Percentiles rank a stretch among this genome's conserved stretches.
Evolutionary conservation across 768 basidiomycete genomes (phyloP).

Genomic region (Naganishia vishniacii): DNA sequence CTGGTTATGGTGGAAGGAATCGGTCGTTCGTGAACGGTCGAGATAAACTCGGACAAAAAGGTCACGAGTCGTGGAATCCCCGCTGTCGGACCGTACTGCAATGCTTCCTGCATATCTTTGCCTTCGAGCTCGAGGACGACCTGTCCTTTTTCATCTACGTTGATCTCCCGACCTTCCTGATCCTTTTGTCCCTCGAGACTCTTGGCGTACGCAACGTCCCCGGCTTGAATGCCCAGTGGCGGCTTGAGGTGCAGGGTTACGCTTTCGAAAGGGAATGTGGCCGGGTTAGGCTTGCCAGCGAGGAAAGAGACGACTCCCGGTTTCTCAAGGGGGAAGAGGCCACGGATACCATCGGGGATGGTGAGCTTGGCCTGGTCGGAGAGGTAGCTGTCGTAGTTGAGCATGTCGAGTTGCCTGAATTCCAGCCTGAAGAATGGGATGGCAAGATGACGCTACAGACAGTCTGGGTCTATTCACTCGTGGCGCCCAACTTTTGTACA

Average conservation of each 20-base stretch:
- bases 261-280: slow-evolving; percentile 84
- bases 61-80: slow-evolving; percentile 28
- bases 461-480: too few relatives aligned
- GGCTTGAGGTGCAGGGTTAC: slow-evolving; percentile 56
- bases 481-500: too few relatives aligned
- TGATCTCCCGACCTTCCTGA: slow-evolving; percentile 50
- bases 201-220: slow-evolving; percentile 63
- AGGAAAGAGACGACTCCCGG: slow-evolving; percentile 60
- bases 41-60: slow-evolving; percentile 31
- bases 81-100: slow-evolving; percentile 52
- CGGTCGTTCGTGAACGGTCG: slow-evolving; percentile 26
- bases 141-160: slow-evolving; percentile 11
- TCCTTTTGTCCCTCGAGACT: slow-evolving; percentile 63
- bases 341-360: slow-evolving; percentile 49
- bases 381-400: slow-evolving; percentile 28
- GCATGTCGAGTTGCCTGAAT: too few relatives aligned
- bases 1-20: too few relatives aligned
- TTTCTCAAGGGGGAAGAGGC: slow-evolving; percentile 71
- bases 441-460: too few relatives aligned
- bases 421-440: too few relatives aligned
- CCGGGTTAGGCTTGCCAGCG: slow-evolving; percentile 84
- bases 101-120: slow-evolving; percentile 61
- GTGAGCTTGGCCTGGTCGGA: slow-evolving; percentile 24
- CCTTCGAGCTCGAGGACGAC: slow-evolving; percentile 55
- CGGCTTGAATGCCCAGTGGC: slow-evolving; percentile 33